Conservation (phyloP, 805 yeast species). For the Starmera dryadoides region DNA sequence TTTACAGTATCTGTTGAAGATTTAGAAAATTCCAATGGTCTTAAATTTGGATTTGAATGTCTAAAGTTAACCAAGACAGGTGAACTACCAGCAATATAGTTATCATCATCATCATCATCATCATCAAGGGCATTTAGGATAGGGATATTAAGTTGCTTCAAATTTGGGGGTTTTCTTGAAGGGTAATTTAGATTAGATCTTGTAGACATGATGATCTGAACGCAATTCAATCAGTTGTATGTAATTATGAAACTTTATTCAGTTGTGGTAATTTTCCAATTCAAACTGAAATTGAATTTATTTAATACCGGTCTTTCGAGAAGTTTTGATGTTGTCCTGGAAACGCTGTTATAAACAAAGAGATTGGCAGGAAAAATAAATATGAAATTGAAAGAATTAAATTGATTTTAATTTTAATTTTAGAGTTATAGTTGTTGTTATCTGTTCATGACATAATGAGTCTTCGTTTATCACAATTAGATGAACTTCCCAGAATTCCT, state of each 20-base stretch:
- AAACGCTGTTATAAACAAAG: too few species aligned
- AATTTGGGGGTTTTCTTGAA: background rate
- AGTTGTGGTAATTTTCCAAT: too few species aligned
- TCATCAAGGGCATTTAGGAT: background rate
- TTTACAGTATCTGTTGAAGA: slow-evolving; percentile 1
- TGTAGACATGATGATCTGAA: too few species aligned
- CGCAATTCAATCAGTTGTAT: too few species aligned
- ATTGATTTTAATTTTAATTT: too few species aligned
- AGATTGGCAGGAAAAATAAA: too few species aligned
- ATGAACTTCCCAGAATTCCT: slow-evolving; percentile 40
- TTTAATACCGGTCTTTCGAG: too few species aligned
- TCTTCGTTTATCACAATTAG: slow-evolving; percentile 37
- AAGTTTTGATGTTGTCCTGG: too few species aligned
- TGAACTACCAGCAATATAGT: background rate
- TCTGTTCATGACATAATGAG: background rate
- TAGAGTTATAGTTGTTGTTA: background rate
- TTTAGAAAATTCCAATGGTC: slow-evolving; percentile 10
- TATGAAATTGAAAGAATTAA: too few species aligned
- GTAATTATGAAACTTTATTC: too few species aligned
- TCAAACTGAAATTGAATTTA: too few species aligned
- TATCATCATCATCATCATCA: background rate
- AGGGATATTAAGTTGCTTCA: background rate
- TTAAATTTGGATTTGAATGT: slow-evolving; percentile 18
- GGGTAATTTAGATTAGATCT: background rate
- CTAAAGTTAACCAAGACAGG: background rate